Percentiles rank a stretch among this genome's conserved stretches.
phyloP scores from a whole-genome alignment of 129 eudicot genomes.

The Centaurea solstitialis region DNA sequence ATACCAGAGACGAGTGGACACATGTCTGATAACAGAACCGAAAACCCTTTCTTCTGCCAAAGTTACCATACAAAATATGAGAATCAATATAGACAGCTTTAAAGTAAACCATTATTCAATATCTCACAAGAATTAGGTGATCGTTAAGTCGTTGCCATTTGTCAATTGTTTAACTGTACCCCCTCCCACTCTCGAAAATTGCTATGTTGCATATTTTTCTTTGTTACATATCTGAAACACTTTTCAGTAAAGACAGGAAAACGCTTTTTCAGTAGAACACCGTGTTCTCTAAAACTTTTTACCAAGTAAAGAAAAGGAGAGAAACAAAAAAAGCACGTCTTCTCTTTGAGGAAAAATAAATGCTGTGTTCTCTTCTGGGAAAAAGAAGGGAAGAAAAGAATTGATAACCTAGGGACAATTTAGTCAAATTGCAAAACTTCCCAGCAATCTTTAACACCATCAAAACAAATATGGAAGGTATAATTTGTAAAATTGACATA shows the following conservation, averaged over 20 bases:
- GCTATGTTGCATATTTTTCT: background rate
- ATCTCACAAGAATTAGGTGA: background rate
- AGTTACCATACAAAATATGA: background rate
- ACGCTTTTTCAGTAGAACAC: background rate
- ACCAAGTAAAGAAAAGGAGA: background rate
- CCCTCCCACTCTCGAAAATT: background rate
- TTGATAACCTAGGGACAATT: background rate
- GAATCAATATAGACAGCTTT: too few relatives aligned
- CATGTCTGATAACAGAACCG: constrained; percentile 91
- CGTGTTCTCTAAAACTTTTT: background rate
- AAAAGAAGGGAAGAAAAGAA: too few relatives aligned
- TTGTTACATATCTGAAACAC: background rate
- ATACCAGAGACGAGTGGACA: constrained; percentile 92
- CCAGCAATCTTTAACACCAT: background rate
- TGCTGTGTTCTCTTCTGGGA: background rate
- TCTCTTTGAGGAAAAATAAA: background rate
- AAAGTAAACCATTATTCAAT: too few relatives aligned
- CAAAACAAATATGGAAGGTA: background rate
- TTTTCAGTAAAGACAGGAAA: background rate
- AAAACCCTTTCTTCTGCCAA: constrained; percentile 77
- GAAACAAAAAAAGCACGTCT: background rate
- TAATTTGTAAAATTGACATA: background rate
- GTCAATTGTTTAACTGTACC: too few relatives aligned
- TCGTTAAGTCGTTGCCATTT: background rate
- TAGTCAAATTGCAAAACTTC: background rate